Evolutionary conservation across 2,329 filamentous ascomycete species (phyloP), one percentile per base, ranked within the genome.

Genomic region (Colletotrichum australisinense): DNA sequence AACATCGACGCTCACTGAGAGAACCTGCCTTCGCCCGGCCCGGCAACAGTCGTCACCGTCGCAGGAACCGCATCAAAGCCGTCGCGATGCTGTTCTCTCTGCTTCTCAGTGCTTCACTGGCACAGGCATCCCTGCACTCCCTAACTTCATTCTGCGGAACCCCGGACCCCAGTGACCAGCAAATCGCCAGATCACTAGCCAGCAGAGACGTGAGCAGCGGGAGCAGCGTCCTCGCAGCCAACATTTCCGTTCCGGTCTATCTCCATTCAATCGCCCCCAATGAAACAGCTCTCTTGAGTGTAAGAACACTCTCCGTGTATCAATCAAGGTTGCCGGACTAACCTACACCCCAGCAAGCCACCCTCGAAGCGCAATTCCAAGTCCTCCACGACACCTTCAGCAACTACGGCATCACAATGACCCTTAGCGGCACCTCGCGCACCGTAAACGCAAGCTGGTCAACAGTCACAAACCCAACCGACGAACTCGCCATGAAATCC

Each of bases 401-500:
- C 46, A 59, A 75, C n/a, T 76, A 77, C 55, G 78, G 79, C 55
- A 77, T 82, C 74, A 71, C 69, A 22, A 81, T 83, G 76, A 75
- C 72, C 8, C 76, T 80, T 14, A 72, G 72, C 16, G 79, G 77
- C 12, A 78, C 75, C 67, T 79, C 79, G 14, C 77, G 76, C 16
- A 82, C 80, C 57, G 77, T 80, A 74, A 82, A 83, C 75, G 66
- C 69, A 8, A 57, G 9, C 46, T 83, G 81, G 81, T 78, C 55
- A 26, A 56, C 26, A 22, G 46, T 53, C 38, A 24, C 24, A 7
- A 63, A 63, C 64, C 55, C 32, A 75, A 72, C 74, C 42, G 72
- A 76, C 53, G 83, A 84, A 75, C 75, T 80, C 58, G 78, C 76
- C 46, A 85, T 85, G 83, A 85, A 85, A 80, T 77, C 76, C 59